These are phyloP conservation scores for Pholiota adiposa DNA, from an alignment of 1,284 basidiomycete genomes.

Conservation along the genomic window DNA sequence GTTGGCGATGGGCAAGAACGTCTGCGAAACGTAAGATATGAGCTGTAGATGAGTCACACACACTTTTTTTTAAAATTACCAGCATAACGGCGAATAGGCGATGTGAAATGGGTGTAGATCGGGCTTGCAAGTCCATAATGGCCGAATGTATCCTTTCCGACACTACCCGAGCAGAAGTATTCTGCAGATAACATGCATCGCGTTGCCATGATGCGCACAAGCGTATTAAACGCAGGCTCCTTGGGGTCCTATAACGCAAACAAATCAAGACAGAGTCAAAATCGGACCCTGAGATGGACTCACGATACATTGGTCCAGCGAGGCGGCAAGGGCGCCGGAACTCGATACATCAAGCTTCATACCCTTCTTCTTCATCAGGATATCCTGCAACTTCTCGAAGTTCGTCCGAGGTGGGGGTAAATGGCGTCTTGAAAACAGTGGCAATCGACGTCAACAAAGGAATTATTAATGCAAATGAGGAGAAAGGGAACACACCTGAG, in stretches of 20 bases:
- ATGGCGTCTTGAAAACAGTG: slow-evolving; percentile 71
- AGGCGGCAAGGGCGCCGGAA: slow-evolving; percentile 89
- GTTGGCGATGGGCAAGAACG: slow-evolving; percentile 93
- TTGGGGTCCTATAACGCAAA: slow-evolving; percentile 61
- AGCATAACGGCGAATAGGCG: slow-evolving; percentile 91
- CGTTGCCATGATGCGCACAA: slow-evolving; percentile 99
- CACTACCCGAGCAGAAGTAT: slow-evolving; percentile 96
- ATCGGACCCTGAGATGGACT: slow-evolving; percentile 34
- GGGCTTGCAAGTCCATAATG: slow-evolving; percentile 97
- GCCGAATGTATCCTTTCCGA: slow-evolving; percentile 90
- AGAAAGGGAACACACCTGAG: slow-evolving; percentile 59
- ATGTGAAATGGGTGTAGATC: slow-evolving; percentile 99
- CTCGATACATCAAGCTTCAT: slow-evolving; percentile 91
- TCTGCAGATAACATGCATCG: slow-evolving; percentile 98
- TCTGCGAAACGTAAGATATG: slow-evolving; percentile 54
- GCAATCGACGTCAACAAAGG: not conserved
- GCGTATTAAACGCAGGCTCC: slow-evolving; percentile 93
- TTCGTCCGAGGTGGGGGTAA: slow-evolving; percentile 91
- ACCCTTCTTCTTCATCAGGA: slow-evolving; percentile 86
- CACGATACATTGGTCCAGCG: slow-evolving; percentile 88
- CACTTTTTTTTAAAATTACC: too few species aligned
- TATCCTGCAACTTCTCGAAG: slow-evolving; percentile 96
- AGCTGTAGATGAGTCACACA: too few species aligned
- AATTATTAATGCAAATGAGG: not conserved
- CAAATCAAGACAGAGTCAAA: not conserved